These are phyloP conservation scores for Symbiotaphrina buchneri DNA, from an alignment of 495 filamentous ascomycete genomes.

Conservation along the genomic window DNA sequence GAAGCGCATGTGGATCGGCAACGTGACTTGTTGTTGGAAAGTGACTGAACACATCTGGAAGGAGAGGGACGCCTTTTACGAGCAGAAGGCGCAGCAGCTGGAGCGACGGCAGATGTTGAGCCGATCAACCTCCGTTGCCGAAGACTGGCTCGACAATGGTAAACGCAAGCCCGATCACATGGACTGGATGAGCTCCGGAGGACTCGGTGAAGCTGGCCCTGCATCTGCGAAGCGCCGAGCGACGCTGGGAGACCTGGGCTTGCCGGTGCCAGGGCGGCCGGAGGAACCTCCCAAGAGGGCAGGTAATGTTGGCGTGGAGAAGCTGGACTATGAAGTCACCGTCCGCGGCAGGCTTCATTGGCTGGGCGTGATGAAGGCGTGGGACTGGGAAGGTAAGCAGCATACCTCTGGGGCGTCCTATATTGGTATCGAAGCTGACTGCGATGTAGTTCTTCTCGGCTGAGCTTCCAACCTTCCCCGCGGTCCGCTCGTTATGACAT, in stretches of 20 bases:
- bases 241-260: background rate
- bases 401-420: constrained; percentile 1
- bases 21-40: constrained; percentile 38
- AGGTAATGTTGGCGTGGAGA: too few relatives aligned
- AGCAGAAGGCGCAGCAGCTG: background rate
- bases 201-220: too few relatives aligned
- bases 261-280: too few relatives aligned
- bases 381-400: constrained; percentile 52
- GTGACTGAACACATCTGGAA: constrained; percentile 33
- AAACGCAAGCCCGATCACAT: too few relatives aligned
- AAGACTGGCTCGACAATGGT: background rate
- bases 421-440: constrained; percentile 1
- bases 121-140: constrained; percentile 2
- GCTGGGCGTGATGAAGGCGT: constrained; percentile 62
- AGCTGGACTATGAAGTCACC: constrained; percentile 38
- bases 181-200: too few relatives aligned
- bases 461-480: too few relatives aligned
- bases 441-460: constrained; percentile 18
- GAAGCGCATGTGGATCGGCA: constrained; percentile 42
- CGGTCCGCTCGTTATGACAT: too few relatives aligned
- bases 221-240: background rate
- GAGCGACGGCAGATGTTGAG: background rate
- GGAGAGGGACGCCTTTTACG: constrained; percentile 20
- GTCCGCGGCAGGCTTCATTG: constrained; percentile 50
- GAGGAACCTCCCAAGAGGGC: constrained; percentile 3